These are phyloP conservation scores for Hypholoma fasciculare DNA, from an alignment of 768 basidiomycete genomes.

Conservation along the genomic window DNA sequence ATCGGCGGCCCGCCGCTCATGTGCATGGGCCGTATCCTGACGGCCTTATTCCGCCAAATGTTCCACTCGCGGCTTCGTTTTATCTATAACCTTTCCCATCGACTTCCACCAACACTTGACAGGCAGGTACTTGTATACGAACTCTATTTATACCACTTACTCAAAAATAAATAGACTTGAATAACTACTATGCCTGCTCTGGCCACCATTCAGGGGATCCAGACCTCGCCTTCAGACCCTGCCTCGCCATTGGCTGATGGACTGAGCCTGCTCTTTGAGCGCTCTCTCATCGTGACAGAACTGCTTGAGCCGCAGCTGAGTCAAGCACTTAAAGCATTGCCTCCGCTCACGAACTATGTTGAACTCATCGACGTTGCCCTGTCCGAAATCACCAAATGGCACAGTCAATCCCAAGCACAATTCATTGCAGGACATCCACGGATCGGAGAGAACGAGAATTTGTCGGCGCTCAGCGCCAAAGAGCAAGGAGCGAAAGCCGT, in stretches of 20 bases:
- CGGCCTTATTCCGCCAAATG: too few species aligned
- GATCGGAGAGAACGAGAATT: constrained; percentile 79
- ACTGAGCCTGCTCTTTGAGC: constrained; percentile 54
- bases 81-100: too few species aligned
- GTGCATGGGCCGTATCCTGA: too few species aligned
- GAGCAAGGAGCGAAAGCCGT: constrained; percentile 66
- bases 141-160: too few species aligned
- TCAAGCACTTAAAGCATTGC: constrained; percentile 22
- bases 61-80: too few species aligned
- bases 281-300: constrained; percentile 55
- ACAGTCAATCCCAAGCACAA: constrained; percentile 44
- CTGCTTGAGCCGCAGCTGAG: constrained; percentile 57
- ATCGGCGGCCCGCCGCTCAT: neutral
- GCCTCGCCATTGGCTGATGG: constrained; percentile 36
- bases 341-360: constrained; percentile 41
- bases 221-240: constrained; percentile 26
- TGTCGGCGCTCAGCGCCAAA: constrained; percentile 73
- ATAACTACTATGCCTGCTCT: constrained; percentile 24
- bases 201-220: constrained; percentile 35
- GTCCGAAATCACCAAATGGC: constrained; percentile 52
- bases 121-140: too few species aligned
- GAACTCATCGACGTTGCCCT: constrained; percentile 59
- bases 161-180: neutral
- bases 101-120: too few species aligned
- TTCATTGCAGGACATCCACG: constrained; percentile 88